Base-by-base conservation (phyloP, 331 rosid genomes). In the Stylosanthes scabra region DNA sequence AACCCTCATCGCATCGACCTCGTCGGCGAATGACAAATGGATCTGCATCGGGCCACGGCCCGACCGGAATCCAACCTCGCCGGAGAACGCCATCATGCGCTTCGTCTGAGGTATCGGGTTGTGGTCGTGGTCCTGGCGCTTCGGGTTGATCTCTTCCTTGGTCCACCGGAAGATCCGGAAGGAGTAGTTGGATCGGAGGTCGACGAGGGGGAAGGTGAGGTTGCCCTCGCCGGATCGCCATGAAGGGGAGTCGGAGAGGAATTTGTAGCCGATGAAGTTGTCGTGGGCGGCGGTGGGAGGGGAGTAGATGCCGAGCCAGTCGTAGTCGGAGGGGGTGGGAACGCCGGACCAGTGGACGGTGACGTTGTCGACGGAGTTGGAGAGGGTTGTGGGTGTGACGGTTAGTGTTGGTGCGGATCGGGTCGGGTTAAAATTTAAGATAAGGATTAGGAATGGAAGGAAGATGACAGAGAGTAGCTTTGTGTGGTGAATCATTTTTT, bases 91-190 rank as follows among this genome's bases (percentile, higher is more conserved):
- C 12, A 91, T 83, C 49, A 85, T 67, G 84, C 85, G 89, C 2
- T 62, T 59, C 3, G 96, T 79, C 5, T 82, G 87, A 0, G 97
- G 98, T 1, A 93, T 71, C 2, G 97, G 97, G 50, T 91, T 93
- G 66, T 80, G 61, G 57, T 93, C 98, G 57, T 91, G 91, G 50
- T 93, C 98, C 2, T 45, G 77, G 12, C 67, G 87, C 11, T 80
- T 85, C 0, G 70, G 86, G 76, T 91, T 77, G 86, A 93, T 56
- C 71, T 93, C 96, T 29, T 90, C 64, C 2, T 66, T 82, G n/a
- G 84, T 68, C 98, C 98, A 93, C 4, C 77, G 93, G 89, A 91
- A 93, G 20, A 93, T 71, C 12, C 97, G 86, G 88, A 93, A 89
- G 28, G 90, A 61, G 91, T 91, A 93, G 52, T 81, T 87, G 76